Percentiles rank a stretch among this genome's conserved stretches.
phyloP scores from a whole-genome alignment of 306 rosid genomes.

The Lagenaria siceraria region DNA sequence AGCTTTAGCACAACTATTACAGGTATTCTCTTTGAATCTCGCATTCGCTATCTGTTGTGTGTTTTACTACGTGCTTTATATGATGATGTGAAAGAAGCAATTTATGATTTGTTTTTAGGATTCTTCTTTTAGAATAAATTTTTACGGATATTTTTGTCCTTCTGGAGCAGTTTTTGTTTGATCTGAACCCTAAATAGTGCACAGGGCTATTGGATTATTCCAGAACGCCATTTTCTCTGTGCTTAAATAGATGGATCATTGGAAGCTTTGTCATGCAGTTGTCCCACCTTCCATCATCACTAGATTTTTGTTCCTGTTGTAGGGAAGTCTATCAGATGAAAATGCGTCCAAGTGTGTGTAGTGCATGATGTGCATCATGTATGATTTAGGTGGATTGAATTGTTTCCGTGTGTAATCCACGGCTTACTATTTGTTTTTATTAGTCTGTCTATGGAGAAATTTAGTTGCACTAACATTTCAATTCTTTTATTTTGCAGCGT shows the following conservation, averaged over 20 bases:
- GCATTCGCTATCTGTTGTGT: background rate
- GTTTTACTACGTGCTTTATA: background rate
- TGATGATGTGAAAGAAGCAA: background rate
- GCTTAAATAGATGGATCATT: background rate
- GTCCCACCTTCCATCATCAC: background rate
- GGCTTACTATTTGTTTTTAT: background rate
- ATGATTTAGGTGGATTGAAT: background rate
- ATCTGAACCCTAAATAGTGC: background rate
- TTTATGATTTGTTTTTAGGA: background rate
- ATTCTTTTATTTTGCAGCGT: slow-evolving; percentile 34
- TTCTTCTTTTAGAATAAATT: too few relatives aligned
- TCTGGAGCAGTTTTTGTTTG: background rate
- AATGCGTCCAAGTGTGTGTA: background rate
- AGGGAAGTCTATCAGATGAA: background rate
- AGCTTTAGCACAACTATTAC: slow-evolving; percentile 66
- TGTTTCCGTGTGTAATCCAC: background rate
- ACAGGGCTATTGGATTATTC: background rate
- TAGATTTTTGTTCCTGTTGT: background rate
- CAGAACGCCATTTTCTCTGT: background rate
- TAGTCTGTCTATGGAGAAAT: background rate
- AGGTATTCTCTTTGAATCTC: slow-evolving; percentile 19
- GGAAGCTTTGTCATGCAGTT: background rate
- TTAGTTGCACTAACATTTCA: slow-evolving; percentile 1
- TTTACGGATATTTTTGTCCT: background rate
- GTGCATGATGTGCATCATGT: background rate